Evolutionary conservation across 129 eudicot species (phyloP), one percentile per base, ranked within the genome.

Genomic region (Flaveria brownii): DNA sequence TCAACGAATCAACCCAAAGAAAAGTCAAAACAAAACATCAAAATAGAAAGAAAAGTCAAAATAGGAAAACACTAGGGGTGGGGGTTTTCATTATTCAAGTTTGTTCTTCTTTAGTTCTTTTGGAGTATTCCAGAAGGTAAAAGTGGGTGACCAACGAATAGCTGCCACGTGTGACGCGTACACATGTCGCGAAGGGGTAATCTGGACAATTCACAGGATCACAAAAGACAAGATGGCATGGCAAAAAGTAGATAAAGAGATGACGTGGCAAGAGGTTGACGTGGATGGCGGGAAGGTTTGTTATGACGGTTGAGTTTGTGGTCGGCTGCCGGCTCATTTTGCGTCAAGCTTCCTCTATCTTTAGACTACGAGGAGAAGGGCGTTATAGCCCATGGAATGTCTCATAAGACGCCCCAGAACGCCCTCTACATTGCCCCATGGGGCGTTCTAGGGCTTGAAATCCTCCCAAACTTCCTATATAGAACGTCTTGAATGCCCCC

Each of bases 281-380:
- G 78, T 79, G 83, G 54, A 62, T 39, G 23, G n/a, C 30, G 11
- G 64, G 73, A 50, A 13, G 11, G 73, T 67, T 80, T 1, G 68
- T 61, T 64, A 33, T 43, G 74, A 51, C 74, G 49, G 83, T 80
- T 80, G 51, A 22, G 78, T 64, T 72, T 63, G 69, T 45, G 61
- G 74, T 80, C 83, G 83, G 74, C 78, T 15, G 78, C 83, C 78
- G 83, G 78, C 74, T 72, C 14, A 72, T 64, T 79, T 63, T 51
- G 68, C 78, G 68, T 72, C 78, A 72, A 61, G 47, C 17, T 78
- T 78, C 82, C 11, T 61, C 72, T 52, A 78, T 39, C 57, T 65
- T 73, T 11, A 64, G n/a, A n/a, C n/a, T n/a, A n/a, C n/a, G n/a
- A n/a, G n/a, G n/a, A n/a, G n/a, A n/a, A n/a, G n/a, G n/a, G n/a